A percentile compares a stretch with the other conserved stretches of the same genome.
These are phyloP conservation scores for Flaveria robusta DNA, from an alignment of 129 eudicot species.

Conservation along the genomic window DNA sequence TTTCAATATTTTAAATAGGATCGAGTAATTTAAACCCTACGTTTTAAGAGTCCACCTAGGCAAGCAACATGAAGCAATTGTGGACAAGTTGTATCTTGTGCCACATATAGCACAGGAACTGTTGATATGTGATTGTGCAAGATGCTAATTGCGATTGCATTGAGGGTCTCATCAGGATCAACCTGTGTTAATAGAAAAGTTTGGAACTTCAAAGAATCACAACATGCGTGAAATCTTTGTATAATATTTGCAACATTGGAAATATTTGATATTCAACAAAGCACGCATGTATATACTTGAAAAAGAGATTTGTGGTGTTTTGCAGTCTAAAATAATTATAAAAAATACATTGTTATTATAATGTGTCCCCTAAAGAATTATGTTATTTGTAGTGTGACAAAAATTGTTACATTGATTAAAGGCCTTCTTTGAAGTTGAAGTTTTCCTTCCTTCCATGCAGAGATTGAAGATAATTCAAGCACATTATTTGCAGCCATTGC, in stretches of 20 bases:
- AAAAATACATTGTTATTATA: background rate
- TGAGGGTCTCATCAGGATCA: conserved; percentile 58
- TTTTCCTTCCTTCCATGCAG: conserved; percentile 57
- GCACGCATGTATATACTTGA: background rate
- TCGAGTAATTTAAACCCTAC: conserved; percentile 31
- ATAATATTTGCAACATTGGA: background rate
- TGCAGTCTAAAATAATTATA: background rate
- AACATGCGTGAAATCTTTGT: background rate
- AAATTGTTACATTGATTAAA: conserved; percentile 46
- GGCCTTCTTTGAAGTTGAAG: conserved; percentile 41
- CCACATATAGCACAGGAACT: conserved; percentile 47
- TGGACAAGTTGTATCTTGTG: conserved; percentile 44
- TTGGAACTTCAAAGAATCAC: conserved; percentile 9
- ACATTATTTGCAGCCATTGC: background rate
- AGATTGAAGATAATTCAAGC: conserved; percentile 28
- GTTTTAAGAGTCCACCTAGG: conserved; percentile 55
- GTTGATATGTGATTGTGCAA: conserved; percentile 52
- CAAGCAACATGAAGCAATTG: conserved; percentile 54
- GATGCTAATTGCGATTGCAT: conserved; percentile 48
- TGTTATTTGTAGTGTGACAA: background rate
- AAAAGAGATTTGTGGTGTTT: background rate
- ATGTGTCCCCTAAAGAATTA: background rate
- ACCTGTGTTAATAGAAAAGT: conserved; percentile 39
- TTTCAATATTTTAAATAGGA: background rate
- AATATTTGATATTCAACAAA: background rate